Evolutionary conservation across 345 rosid species (phyloP).

Genomic region (Ceriops decandra): DNA sequence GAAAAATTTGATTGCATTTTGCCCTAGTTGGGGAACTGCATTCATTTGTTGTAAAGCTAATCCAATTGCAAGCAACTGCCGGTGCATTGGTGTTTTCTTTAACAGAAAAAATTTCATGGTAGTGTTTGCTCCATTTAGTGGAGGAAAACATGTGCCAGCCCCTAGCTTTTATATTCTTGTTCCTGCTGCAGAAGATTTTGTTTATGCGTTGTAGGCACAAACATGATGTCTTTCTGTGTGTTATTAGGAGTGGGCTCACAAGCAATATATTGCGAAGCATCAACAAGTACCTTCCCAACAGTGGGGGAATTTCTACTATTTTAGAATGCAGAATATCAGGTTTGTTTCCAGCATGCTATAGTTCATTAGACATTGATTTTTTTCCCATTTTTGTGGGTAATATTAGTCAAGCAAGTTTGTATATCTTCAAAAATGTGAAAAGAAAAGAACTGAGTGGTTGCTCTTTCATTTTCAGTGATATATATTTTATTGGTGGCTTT

Average conservation of each 20-base stretch:
- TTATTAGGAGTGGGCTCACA: constrained; percentile 94
- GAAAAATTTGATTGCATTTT: no score
- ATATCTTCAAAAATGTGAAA: no score
- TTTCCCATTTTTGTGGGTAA: neutral
- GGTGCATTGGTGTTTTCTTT: no score
- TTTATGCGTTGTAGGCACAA: neutral
- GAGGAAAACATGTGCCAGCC: neutral
- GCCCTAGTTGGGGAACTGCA: no score
- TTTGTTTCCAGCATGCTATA: constrained; percentile 21
- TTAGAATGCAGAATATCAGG: constrained; percentile 95
- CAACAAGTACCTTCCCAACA: constrained; percentile 90
- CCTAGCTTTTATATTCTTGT: neutral
- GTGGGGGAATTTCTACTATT: constrained; percentile 97
- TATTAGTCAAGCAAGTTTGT: no score
- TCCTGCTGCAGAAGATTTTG: neutral
- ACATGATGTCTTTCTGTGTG: constrained; percentile 11
- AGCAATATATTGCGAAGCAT: constrained; percentile 79
- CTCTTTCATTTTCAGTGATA: constrained; percentile 50
- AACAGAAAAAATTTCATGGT: neutral
- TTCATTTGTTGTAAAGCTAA: neutral
- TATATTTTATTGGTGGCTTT: constrained; percentile 97
- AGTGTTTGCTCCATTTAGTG: neutral
- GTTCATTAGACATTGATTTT: neutral
- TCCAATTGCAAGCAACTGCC: neutral
- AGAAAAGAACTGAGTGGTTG: no score